These are phyloP conservation scores for Lactarius quietus DNA, from an alignment of 768 basidiomycete species.

Conservation along the genomic window DNA sequence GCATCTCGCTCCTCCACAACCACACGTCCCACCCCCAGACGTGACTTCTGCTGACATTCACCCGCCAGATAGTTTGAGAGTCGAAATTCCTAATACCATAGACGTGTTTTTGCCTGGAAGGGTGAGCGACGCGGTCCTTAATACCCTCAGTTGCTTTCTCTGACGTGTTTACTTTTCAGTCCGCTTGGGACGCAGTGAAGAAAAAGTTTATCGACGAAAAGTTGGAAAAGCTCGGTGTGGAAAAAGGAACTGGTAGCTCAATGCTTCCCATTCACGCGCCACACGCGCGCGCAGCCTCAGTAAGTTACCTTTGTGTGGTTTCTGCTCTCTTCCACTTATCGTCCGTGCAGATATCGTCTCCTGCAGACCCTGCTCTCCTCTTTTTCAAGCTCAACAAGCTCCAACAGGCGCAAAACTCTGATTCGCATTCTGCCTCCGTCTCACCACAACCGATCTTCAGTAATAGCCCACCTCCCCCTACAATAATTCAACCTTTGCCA, in stretches of 20 bases:
- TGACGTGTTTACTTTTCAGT: constrained; percentile 39
- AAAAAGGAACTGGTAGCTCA: constrained; percentile 50
- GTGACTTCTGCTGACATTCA: constrained; percentile 48
- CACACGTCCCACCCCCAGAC: constrained; percentile 33
- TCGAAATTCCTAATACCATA: constrained; percentile 57
- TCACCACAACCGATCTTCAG: constrained; percentile 62
- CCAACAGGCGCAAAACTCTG: constrained; percentile 62
- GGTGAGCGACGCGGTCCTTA: constrained; percentile 40
- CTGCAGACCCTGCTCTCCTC: constrained; percentile 79
- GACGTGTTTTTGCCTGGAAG: constrained; percentile 83
- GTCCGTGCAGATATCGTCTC: constrained; percentile 72
- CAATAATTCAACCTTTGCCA: constrained; percentile 32
- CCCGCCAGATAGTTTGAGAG: constrained; percentile 63
- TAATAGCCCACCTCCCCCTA: constrained; percentile 50
- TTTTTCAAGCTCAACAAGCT: constrained; percentile 82
- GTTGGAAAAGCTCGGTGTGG: constrained; percentile 74
- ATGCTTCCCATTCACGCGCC: constrained; percentile 65
- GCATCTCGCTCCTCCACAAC: constrained; percentile 35
- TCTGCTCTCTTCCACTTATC: constrained; percentile 13
- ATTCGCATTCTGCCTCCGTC: constrained; percentile 50
- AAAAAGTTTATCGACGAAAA: constrained; percentile 76
- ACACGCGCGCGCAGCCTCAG: constrained; percentile 81
- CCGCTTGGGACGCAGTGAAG: constrained; percentile 71
- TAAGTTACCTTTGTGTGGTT: constrained; percentile 40
- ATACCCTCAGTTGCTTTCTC: constrained; percentile 11